Evolutionary conservation across 2,329 filamentous ascomycete genomes (phyloP).

Genomic region (Penicillium nordicum): DNA sequence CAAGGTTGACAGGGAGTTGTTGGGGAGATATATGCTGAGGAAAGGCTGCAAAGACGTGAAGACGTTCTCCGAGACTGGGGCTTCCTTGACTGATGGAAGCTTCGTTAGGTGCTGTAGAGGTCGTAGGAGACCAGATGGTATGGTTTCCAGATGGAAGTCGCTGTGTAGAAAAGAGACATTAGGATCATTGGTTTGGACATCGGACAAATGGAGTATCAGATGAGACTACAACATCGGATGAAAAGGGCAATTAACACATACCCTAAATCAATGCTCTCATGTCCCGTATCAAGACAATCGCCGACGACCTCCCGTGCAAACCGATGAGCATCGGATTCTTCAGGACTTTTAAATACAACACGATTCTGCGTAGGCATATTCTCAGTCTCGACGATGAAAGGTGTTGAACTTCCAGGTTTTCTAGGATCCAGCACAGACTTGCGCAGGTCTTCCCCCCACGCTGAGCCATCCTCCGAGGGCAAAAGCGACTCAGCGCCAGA

Average conservation of each 20-base stretch:
- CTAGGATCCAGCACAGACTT: slow-evolving; percentile 24
- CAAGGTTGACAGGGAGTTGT: slow-evolving; percentile 39
- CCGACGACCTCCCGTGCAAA: slow-evolving; percentile 38
- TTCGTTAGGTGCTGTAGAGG: slow-evolving; percentile 42
- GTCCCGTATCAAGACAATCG: slow-evolving; percentile 43
- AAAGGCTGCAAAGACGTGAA: slow-evolving; percentile 42
- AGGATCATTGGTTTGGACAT: not conserved
- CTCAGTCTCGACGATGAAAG: not conserved
- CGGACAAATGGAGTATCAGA: not conserved
- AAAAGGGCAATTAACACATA: slow-evolving; percentile 23
- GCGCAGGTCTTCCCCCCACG: slow-evolving; percentile 39
- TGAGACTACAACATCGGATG: not conserved
- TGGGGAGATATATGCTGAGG: slow-evolving; percentile 43
- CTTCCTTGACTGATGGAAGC: slow-evolving; percentile 32
- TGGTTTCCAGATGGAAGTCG: slow-evolving; percentile 27
- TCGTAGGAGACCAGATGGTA: slow-evolving; percentile 35
- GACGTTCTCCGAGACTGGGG: slow-evolving; percentile 36
- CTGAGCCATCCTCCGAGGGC: slow-evolving; percentile 34
- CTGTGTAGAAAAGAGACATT: slow-evolving; percentile 19
- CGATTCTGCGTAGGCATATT: slow-evolving; percentile 1
- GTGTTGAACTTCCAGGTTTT: not conserved
- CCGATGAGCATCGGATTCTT: slow-evolving; percentile 37
- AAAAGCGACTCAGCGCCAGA: slow-evolving; percentile 34
- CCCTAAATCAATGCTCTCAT: slow-evolving; percentile 47
- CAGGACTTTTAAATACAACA: slow-evolving; percentile 18